Evolutionary conservation across 768 basidiomycete species (phyloP).

Genomic region (Tulasnella sp.): DNA sequence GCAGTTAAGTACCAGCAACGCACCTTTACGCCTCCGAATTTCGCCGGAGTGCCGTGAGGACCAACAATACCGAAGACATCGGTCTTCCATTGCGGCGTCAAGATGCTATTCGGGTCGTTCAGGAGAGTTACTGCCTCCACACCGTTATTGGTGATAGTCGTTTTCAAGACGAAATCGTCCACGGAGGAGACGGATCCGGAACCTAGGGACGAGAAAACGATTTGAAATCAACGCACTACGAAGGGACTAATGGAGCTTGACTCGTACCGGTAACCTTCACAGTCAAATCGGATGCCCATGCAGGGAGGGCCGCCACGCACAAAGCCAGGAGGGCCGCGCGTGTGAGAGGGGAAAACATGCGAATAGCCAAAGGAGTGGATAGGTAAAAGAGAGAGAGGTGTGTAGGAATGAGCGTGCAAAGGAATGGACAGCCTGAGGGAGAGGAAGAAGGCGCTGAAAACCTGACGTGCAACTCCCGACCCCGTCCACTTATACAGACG

Average conservation of each 20-base stretch:
- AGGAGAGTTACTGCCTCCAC: background rate
- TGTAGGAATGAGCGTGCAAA: no score
- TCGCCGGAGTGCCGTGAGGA: background rate
- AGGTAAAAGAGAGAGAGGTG: no score
- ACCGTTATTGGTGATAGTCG: conserved; percentile 9
- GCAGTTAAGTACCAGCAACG: background rate
- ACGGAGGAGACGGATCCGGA: background rate
- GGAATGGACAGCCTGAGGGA: no score
- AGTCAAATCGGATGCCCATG: background rate
- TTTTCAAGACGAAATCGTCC: conserved; percentile 1
- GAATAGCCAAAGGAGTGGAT: no score
- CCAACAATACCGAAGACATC: conserved; percentile 7
- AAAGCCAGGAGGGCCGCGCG: conserved; percentile 1
- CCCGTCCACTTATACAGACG: no score
- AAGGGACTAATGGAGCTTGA: background rate
- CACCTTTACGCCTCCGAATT: conserved; percentile 11
- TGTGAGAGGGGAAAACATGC: no score
- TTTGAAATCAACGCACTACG: background rate
- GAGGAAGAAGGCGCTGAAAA: no score
- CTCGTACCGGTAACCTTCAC: conserved; percentile 13
- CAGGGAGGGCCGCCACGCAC: background rate
- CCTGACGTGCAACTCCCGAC: no score
- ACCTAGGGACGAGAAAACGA: background rate
- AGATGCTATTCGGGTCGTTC: conserved; percentile 11
- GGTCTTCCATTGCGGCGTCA: conserved; percentile 14